phyloP scores from a whole-genome alignment of 495 filamentous ascomycete genomes.

The Amphirosellinia nigrospora region DNA sequence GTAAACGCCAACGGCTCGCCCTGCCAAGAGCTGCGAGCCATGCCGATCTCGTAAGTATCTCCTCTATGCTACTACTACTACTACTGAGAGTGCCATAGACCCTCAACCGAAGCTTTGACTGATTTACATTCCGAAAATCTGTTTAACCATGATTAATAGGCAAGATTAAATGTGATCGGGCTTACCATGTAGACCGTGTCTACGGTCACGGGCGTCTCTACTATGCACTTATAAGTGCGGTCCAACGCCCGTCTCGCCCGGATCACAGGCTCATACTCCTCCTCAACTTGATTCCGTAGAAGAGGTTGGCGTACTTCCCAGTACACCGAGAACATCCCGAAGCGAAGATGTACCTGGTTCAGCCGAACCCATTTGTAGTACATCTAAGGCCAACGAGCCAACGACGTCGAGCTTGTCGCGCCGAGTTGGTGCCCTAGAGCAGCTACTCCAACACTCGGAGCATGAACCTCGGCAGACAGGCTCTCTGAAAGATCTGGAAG shows the following conservation, averaged over 20 bases:
- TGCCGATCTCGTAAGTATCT: slow-evolving; percentile 18
- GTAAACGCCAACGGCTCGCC: slow-evolving; percentile 12
- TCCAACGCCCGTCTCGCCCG: neutral
- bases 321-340: neutral
- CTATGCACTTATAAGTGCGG: slow-evolving; percentile 14
- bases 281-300: neutral
- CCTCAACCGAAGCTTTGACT: neutral
- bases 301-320: neutral
- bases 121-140: neutral
- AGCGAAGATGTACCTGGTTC: neutral
- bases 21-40: slow-evolving; percentile 24
- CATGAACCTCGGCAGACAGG: neutral
- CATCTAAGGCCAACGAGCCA: neutral
- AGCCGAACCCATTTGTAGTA: neutral
- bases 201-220: slow-evolving; percentile 17
- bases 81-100: neutral
- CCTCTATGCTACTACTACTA: neutral
- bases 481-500: slow-evolving; percentile 6
- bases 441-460: neutral
- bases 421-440: slow-evolving; percentile 3
- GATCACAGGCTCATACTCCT: neutral
- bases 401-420: slow-evolving; percentile 12
- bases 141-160: neutral
- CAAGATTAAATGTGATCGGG: slow-evolving; percentile 21
- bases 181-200: slow-evolving; percentile 16